These are phyloP conservation scores for Akanthomyces uredinophilus DNA, from an alignment of 2,329 filamentous ascomycete species.

Conservation along the genomic window DNA sequence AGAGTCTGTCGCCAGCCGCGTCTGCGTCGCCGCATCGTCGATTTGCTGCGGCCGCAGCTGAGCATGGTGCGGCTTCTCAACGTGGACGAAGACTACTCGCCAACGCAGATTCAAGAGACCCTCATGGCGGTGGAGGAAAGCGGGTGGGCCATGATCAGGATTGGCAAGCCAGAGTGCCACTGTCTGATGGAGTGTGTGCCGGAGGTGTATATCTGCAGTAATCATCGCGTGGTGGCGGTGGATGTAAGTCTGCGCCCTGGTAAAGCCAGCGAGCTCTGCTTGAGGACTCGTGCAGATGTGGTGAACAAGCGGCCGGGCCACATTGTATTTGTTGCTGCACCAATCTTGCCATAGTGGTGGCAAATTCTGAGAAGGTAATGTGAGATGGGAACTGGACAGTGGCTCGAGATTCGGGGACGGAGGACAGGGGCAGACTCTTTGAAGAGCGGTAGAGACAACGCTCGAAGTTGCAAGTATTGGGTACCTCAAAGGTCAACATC, in stretches of 20 bases:
- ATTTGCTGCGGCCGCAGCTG: not conserved
- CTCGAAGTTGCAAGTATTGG: not conserved
- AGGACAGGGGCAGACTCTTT: conserved; percentile 51
- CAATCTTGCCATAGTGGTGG: not conserved
- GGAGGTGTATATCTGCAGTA: not conserved
- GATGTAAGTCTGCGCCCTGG: not conserved
- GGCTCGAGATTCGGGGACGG: conserved; percentile 37
- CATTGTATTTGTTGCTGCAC: not conserved
- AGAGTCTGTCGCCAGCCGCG: not conserved
- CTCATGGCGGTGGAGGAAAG: not conserved
- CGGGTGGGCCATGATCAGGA: not conserved
- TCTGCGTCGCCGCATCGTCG: not conserved
- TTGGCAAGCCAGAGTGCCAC: not conserved
- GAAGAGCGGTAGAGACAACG: conserved; percentile 49
- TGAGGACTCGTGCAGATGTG: not conserved
- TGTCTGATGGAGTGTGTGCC: not conserved
- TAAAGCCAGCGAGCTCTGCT: not conserved
- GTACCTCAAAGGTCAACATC: not conserved
- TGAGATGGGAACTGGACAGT: no score
- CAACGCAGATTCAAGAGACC: not conserved
- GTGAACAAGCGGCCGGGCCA: not conserved
- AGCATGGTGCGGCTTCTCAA: not conserved
- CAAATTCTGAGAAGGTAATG: no score
- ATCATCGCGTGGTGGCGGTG: not conserved
- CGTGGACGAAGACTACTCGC: not conserved